phyloP scores from a whole-genome alignment of 257 asterid genomes.

The Leonotis leonurus region DNA sequence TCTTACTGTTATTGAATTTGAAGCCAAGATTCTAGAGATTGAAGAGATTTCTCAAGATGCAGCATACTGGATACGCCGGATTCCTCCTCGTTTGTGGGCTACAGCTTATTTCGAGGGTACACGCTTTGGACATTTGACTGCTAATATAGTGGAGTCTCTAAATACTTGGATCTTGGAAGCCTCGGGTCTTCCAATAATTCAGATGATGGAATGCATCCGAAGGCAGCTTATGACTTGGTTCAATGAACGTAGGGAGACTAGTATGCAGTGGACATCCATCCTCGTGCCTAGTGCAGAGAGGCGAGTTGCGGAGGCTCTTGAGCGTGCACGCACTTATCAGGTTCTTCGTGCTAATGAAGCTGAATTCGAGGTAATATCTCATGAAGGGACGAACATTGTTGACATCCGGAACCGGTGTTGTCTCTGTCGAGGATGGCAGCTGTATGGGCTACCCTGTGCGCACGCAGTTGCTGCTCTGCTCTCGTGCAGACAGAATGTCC shows the following conservation, averaged over 20 bases:
- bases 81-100: conserved; percentile 86
- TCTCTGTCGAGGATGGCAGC: conserved; percentile 87
- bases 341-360: conserved; percentile 96
- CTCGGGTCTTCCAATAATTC: conserved; percentile 80
- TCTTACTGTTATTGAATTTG: conserved; percentile 66
- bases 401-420: conserved; percentile 76
- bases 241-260: conserved; percentile 82
- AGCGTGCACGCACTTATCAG: conserved; percentile 78
- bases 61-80: conserved; percentile 76
- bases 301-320: conserved; percentile 84
- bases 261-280: conserved; percentile 96
- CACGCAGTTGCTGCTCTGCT: conserved; percentile 96
- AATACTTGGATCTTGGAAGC: conserved; percentile 81
- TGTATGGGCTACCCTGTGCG: conserved; percentile 90
- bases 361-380: conserved; percentile 89
- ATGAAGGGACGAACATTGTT: conserved; percentile 82
- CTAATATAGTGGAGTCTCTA: conserved; percentile 59
- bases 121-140: conserved; percentile 83
- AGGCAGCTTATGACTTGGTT: conserved; percentile 95
- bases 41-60: conserved; percentile 91
- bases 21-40: conserved; percentile 65
- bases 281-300: conserved; percentile 86
- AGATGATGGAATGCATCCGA: conserved; percentile 92
- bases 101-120: conserved; percentile 81
- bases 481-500: conserved; percentile 85